Evolutionary conservation across 2,329 filamentous ascomycete species (phyloP).

Genomic region (Incumbomyces lentus): DNA sequence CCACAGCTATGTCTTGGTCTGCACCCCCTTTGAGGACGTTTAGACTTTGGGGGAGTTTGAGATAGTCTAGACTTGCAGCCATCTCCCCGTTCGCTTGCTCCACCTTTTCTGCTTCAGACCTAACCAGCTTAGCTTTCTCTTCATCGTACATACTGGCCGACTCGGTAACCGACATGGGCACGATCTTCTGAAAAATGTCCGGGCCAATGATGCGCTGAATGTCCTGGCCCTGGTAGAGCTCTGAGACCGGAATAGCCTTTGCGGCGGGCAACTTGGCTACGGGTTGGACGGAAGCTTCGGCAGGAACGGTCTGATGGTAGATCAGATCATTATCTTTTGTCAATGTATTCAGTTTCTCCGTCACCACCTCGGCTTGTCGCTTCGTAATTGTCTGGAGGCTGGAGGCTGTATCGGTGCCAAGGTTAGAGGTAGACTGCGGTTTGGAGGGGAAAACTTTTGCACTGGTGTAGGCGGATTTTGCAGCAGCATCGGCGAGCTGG

Average conservation of each 20-base stretch:
- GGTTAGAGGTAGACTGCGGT: conserved; percentile 69
- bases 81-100: conserved; percentile 91
- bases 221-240: conserved; percentile 92
- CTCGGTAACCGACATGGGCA: conserved; percentile 91
- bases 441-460: conserved; percentile 72
- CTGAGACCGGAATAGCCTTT: conserved; percentile 93
- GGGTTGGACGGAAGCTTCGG: conserved; percentile 67
- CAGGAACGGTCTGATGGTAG: conserved; percentile 85
- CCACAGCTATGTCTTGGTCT: conserved; percentile 76
- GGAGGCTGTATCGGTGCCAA: conserved; percentile 66
- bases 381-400: conserved; percentile 72
- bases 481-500: conserved; percentile 66
- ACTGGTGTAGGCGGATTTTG: conserved; percentile 65
- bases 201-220: conserved; percentile 95
- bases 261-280: conserved; percentile 89
- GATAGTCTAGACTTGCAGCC: conserved; percentile 86
- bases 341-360: conserved; percentile 66
- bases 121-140: conserved; percentile 90
- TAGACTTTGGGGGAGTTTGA: conserved; percentile 78
- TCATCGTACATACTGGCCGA: conserved; percentile 96
- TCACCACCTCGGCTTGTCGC: conserved; percentile 67
- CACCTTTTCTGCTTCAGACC: conserved; percentile 86
- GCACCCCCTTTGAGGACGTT: conserved; percentile 88
- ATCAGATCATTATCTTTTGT: conserved; percentile 96
- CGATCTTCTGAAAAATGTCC: conserved; percentile 92